Evolutionary conservation across 345 rosid species (phyloP).

Genomic region (Lenwebbia sp.): DNA sequence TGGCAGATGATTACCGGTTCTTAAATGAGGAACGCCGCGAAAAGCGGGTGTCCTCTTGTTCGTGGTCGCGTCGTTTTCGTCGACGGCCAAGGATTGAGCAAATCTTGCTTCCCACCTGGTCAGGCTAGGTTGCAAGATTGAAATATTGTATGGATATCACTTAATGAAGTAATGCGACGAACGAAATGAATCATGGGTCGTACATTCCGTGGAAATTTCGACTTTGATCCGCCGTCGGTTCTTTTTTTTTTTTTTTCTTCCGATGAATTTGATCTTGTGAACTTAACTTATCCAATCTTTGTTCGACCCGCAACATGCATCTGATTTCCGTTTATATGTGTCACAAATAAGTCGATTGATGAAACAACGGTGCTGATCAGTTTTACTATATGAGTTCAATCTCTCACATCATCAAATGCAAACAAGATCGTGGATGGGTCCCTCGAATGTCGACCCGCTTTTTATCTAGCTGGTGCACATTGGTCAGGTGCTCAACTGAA

Average conservation of each 20-base stretch:
- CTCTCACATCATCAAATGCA: not conserved
- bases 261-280: fast-evolving
- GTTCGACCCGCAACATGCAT: fast-evolving
- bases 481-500: not conserved
- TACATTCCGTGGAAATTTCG: fast-evolving
- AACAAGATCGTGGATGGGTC: not conserved
- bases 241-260: not conserved
- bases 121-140: not conserved
- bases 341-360: not conserved
- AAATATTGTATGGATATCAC: not conserved
- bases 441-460: not conserved
- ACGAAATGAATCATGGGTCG: not conserved
- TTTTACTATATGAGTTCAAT: not conserved
- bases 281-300: too few relatives aligned
- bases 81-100: not conserved
- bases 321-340: not conserved
- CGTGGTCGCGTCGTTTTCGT: not conserved
- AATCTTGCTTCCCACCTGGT: not conserved
- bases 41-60: not conserved
- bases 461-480: not conserved
- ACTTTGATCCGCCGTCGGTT: fast-evolving
- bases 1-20: not conserved
- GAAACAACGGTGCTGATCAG: fast-evolving
- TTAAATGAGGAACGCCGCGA: not conserved
- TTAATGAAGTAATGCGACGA: not conserved